phyloP scores from a whole-genome alignment of 208 protist genomes.

The Phytomonas francai region DNA sequence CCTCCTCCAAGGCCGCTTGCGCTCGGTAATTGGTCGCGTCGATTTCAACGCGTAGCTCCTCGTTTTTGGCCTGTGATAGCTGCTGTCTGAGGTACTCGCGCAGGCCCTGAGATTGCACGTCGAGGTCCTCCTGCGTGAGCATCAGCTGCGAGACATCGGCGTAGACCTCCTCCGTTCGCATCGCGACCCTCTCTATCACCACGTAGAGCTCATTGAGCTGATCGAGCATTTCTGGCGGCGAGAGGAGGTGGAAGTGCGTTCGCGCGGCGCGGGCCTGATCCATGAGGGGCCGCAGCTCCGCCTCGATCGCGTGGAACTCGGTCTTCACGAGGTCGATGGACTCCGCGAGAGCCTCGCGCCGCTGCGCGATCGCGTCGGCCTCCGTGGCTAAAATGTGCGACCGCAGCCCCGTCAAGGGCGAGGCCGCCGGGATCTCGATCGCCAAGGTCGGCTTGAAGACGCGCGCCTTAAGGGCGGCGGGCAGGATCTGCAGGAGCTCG shows the following conservation, averaged over 20 bases:
- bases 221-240: conserved; percentile 70
- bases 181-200: conserved; percentile 70
- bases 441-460: conserved; percentile 31
- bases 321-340: conserved; percentile 37
- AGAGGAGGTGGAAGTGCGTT: conserved; percentile 74
- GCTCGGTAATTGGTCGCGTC: conserved; percentile 40
- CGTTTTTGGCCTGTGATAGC: conserved; percentile 26
- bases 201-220: conserved; percentile 83
- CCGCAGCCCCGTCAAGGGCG: conserved; percentile 34
- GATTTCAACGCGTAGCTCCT: conserved; percentile 43
- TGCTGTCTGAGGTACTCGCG: conserved; percentile 49
- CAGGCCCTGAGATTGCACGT: conserved; percentile 37
- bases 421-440: conserved; percentile 21
- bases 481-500: conserved; percentile 50
- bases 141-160: conserved; percentile 46
- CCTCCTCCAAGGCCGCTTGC: conserved; percentile 32
- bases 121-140: conserved; percentile 51
- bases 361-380: conserved; percentile 47
- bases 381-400: conserved; percentile 45
- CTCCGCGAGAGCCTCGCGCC: conserved; percentile 35
- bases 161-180: conserved; percentile 45
- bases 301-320: conserved; percentile 45
- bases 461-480: conserved; percentile 33
- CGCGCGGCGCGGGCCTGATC: conserved; percentile 29
- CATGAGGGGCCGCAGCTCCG: conserved; percentile 28